These are phyloP conservation scores for Boletus vinaceobasis DNA, from an alignment of 768 basidiomycete genomes.

Conservation along the genomic window DNA sequence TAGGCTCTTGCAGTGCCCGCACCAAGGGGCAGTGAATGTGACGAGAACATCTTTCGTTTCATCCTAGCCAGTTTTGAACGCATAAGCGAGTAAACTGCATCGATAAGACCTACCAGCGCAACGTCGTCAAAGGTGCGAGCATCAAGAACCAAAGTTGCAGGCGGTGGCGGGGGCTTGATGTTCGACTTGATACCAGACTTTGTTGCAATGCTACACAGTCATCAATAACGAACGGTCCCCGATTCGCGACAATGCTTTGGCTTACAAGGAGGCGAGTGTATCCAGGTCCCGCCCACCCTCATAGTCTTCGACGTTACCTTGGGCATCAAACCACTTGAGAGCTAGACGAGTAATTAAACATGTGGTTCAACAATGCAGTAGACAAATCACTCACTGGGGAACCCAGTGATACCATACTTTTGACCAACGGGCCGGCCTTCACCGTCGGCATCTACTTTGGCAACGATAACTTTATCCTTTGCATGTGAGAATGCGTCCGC, in stretches of 20 bases:
- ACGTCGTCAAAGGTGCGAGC: conserved; percentile 71
- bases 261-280: conserved; percentile 71
- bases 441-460: conserved; percentile 92
- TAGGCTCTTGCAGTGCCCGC: conserved; percentile 91
- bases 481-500: conserved; percentile 79
- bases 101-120: conserved; percentile 50
- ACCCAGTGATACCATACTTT: conserved; percentile 79
- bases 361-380: background rate
- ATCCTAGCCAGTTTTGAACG: conserved; percentile 41
- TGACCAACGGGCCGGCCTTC: conserved; percentile 72
- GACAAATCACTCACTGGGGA: conserved; percentile 63
- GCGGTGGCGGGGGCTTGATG: conserved; percentile 80
- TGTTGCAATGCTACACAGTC: conserved; percentile 53
- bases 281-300: conserved; percentile 81
- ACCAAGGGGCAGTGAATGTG: conserved; percentile 83
- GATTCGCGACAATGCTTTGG: background rate
- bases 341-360: conserved; percentile 44
- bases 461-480: conserved; percentile 82
- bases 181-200: conserved; percentile 83
- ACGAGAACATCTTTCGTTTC: conserved; percentile 79
- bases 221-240: background rate
- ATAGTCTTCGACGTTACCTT: conserved; percentile 66
- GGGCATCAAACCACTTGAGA: conserved; percentile 83
- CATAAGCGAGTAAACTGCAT: background rate
- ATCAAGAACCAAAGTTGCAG: conserved; percentile 65